Evolutionary conservation across 2,329 filamentous ascomycete species (phyloP).

Genomic region (Penicillium paneum): DNA sequence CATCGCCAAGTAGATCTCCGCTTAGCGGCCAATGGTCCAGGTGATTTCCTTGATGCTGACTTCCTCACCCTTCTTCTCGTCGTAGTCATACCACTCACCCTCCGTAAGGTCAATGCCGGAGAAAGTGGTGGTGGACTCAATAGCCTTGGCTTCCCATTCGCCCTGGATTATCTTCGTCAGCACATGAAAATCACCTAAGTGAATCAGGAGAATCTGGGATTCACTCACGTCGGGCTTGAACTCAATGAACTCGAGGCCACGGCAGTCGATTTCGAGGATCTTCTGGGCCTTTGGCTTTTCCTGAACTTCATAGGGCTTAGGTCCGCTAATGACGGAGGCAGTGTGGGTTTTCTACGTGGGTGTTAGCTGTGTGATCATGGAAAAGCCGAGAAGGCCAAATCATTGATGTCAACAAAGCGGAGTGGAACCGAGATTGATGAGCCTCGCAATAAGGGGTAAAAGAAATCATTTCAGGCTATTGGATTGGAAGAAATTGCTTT

Average conservation of each 20-base stretch:
- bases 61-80: conserved; percentile 88
- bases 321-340: conserved; percentile 73
- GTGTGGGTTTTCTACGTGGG: conserved; percentile 50
- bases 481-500: not conserved
- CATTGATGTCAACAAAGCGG: not conserved
- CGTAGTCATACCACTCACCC: conserved; percentile 97
- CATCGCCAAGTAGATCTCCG: conserved; percentile 33
- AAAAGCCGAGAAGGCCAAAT: not conserved
- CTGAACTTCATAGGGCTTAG: conserved; percentile 61
- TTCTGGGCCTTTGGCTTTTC: conserved; percentile 65
- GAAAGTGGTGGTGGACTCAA: conserved; percentile 80
- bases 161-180: conserved; percentile 54
- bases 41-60: conserved; percentile 86
- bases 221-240: conserved; percentile 78
- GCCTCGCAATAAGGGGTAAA: not conserved
- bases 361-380: conserved; percentile 4
- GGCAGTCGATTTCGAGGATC: conserved; percentile 87
- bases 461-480: not conserved
- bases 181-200: not conserved
- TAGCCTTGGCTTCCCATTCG: conserved; percentile 80
- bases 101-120: conserved; percentile 76
- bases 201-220: not conserved
- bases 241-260: conserved; percentile 85
- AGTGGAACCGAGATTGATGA: not conserved
- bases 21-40: conserved; percentile 71